Evolutionary conservation across 257 asterid genomes (phyloP), one percentile per base, ranked within the genome.

Genomic region (Leonotis leonurus): DNA sequence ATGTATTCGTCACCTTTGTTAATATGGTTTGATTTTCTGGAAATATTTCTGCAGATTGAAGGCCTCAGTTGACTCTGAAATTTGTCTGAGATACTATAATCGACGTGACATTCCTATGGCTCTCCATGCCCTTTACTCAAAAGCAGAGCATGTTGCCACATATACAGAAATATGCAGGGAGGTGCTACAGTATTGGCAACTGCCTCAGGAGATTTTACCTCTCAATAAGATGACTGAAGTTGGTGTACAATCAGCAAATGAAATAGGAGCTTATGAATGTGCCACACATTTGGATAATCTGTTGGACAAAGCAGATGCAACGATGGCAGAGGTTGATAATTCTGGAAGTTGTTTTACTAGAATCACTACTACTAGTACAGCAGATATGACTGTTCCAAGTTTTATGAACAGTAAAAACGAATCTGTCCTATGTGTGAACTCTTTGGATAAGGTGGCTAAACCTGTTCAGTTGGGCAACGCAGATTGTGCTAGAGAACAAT

Each of bases 111-210:
- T 90, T 59, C 77, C 83, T 39, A 62, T 57, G 60, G 83, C 81
- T 60, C 82, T 90, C 64, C 73, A 64, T 36, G 71, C 79, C 46
- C 87, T 90, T 37, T 60, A 64, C 56, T 68, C 81, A 12, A 81
- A 73, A 48, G 65, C 59, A 41, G 85, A 78, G 68, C 87, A 83
- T 70, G 65, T 57, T 54, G 53, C 73, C 57, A 60, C 75, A 62
- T 87, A 87, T 75, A 46, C 73, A 32, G 93, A 79, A 55, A 87
- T 90, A 80, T 80, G 90, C 81, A 81, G 76, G 77, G 89, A 73
- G 59, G 71, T 87, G 55, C 52, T 77, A 54, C 80, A 76, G 70
- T 80, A 79, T 72, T 90, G 95, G 96, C 79, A 72, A 67, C 62
- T 90, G 59, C 85, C 93, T 17, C 72, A 37, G 64, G 72, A 62